These are phyloP conservation scores for Teratosphaeria zuluensis DNA, from an alignment of 2,329 filamentous ascomycete species.

Conservation along the genomic window DNA sequence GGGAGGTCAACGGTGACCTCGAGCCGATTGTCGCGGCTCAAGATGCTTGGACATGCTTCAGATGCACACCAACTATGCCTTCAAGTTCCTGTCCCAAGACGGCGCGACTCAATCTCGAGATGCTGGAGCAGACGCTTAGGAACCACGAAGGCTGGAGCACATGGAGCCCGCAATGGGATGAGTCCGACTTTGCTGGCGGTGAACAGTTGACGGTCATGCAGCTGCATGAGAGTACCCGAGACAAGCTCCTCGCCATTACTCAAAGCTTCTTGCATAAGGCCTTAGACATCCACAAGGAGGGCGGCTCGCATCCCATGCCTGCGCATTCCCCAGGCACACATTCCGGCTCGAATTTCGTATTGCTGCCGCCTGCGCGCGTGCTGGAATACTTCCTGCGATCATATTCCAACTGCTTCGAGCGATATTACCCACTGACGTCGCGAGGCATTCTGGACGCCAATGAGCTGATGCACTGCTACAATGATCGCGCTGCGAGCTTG, in stretches of 20 bases:
- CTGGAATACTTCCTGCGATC: conserved; percentile 58
- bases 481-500: conserved; percentile 56
- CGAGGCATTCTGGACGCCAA: conserved; percentile 55
- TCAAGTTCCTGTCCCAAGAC: conserved; percentile 42
- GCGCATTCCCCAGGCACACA: conserved; percentile 37
- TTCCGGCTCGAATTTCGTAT: conserved; percentile 51
- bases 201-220: conserved; percentile 39
- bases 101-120: conserved; percentile 41
- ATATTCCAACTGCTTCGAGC: conserved; percentile 56
- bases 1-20: conserved; percentile 26
- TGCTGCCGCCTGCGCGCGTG: conserved; percentile 56
- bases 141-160: conserved; percentile 44
- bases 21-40: conserved; percentile 41
- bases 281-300: conserved; percentile 54
- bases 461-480: conserved; percentile 51
- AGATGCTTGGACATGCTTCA: conserved; percentile 44
- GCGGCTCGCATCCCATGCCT: conserved; percentile 8
- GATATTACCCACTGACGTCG: conserved; percentile 55
- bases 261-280: conserved; percentile 63
- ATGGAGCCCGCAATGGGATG: conserved; percentile 42
- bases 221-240: conserved; percentile 48
- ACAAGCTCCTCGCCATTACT: conserved; percentile 62
- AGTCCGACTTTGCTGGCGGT: conserved; percentile 37
- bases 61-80: conserved; percentile 41
- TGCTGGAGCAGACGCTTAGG: conserved; percentile 41